Evolutionary conservation across 1,139 yeast genomes (phyloP).

Genomic region (Geotrichum australiense): DNA sequence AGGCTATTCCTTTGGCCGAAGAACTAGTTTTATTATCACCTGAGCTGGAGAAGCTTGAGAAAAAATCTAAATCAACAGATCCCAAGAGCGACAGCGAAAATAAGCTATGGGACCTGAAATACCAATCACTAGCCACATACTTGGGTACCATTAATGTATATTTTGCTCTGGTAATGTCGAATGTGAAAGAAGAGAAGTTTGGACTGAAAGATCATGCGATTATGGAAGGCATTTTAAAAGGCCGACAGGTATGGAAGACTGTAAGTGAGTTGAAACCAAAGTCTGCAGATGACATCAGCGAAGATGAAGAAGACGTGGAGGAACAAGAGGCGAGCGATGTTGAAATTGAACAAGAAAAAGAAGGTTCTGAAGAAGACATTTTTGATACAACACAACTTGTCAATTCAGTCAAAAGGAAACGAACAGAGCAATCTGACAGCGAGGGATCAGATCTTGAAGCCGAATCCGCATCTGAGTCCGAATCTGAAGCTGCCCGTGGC

Average conservation of each 20-base stretch:
- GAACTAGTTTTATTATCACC: constrained; percentile 52
- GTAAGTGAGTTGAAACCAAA: constrained; percentile 24
- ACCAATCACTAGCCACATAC: constrained; percentile 66
- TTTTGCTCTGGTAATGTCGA: constrained; percentile 61
- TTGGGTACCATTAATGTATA: constrained; percentile 68
- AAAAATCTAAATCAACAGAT: constrained; percentile 22
- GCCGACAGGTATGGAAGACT: constrained; percentile 79
- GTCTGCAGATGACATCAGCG: constrained; percentile 18
- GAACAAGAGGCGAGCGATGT: constrained; percentile 17
- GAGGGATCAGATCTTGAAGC: neutral
- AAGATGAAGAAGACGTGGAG: constrained; percentile 17
- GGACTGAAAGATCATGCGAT: constrained; percentile 81
- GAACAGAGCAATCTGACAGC: constrained; percentile 7
- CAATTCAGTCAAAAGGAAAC: constrained; percentile 16
- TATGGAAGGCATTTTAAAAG: constrained; percentile 74
- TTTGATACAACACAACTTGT: constrained; percentile 16
- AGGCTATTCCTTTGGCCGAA: constrained; percentile 65
- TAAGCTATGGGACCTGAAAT: constrained; percentile 35
- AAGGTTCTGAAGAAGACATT: constrained; percentile 21
- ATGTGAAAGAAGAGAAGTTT: constrained; percentile 47
- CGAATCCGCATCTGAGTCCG: constrained; percentile 23
- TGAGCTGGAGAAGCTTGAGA: constrained; percentile 36
- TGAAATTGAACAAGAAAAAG: constrained; percentile 18
- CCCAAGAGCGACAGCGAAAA: constrained; percentile 26
- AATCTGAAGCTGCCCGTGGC: constrained; percentile 20